Evolutionary conservation across 164 flowering plant species (phyloP).

Genomic region (Vitis amurensis): DNA sequence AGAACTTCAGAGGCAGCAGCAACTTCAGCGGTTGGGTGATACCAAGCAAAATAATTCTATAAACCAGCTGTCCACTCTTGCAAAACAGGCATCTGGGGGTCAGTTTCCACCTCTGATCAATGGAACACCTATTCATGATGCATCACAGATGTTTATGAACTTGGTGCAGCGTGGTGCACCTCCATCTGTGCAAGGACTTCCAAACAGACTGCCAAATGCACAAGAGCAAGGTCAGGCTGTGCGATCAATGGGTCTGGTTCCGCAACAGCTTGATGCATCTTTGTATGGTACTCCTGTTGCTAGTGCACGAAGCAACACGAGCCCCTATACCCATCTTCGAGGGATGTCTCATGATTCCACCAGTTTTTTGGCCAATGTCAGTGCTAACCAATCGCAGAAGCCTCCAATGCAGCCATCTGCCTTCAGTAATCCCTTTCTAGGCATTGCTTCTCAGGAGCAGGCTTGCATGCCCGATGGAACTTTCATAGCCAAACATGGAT

Average conservation of each 20-base stretch:
- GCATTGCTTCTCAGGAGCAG: constrained; percentile 35
- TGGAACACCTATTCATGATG: constrained; percentile 45
- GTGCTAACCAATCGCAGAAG: constrained; percentile 40
- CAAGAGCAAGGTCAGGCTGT: constrained; percentile 43
- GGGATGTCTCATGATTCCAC: constrained; percentile 41
- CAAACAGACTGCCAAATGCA: constrained; percentile 37
- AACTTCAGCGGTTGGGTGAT: constrained; percentile 53
- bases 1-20: constrained; percentile 69
- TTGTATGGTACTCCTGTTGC: constrained; percentile 57
- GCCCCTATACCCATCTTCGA: constrained; percentile 44
- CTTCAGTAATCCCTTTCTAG: constrained; percentile 37
- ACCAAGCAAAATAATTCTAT: constrained; percentile 43
- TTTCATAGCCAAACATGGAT: constrained; percentile 37
- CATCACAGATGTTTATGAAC: constrained; percentile 50
- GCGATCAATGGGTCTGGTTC: constrained; percentile 28
- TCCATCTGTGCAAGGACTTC: constrained; percentile 42
- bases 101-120: constrained; percentile 42
- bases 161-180: constrained; percentile 45
- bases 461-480: constrained; percentile 31
- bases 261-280: constrained; percentile 52
- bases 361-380: constrained; percentile 30
- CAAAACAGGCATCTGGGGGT: constrained; percentile 41
- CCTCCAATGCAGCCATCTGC: constrained; percentile 38
- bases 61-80: constrained; percentile 35
- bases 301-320: constrained; percentile 33